These are phyloP conservation scores for Candida broadrunensis DNA, from an alignment of 805 yeast species.

Conservation along the genomic window DNA sequence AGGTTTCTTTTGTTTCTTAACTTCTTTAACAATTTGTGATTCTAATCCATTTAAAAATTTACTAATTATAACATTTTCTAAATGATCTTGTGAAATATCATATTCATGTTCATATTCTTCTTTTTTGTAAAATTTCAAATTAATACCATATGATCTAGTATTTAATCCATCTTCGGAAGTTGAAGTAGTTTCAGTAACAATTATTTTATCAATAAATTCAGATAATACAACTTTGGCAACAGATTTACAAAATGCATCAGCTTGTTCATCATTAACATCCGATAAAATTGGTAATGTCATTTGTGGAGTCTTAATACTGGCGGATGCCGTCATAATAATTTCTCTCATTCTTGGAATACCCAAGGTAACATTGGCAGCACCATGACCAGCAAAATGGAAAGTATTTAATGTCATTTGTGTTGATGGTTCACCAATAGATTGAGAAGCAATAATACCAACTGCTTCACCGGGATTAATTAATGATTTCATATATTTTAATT, in stretches of 20 bases:
- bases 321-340: slow-evolving; percentile 98
- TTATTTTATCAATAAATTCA: slow-evolving; percentile 81
- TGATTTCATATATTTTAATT: slow-evolving; percentile 95
- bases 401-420: slow-evolving; percentile 98
- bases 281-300: slow-evolving; percentile 86
- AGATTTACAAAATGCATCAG: slow-evolving; percentile 90
- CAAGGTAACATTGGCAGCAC: slow-evolving; percentile 98
- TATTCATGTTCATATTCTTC: slow-evolving; percentile 83
- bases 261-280: slow-evolving; percentile 81
- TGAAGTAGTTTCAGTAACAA: slow-evolving; percentile 87
- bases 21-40: slow-evolving; percentile 69
- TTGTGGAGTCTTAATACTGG: slow-evolving; percentile 96
- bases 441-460: slow-evolving; percentile 97
- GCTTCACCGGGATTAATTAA: slow-evolving; percentile 95
- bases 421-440: slow-evolving; percentile 98
- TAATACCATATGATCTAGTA: slow-evolving; percentile 71
- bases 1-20: slow-evolving; percentile 71
- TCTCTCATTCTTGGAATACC: slow-evolving; percentile 99
- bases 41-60: slow-evolving; percentile 73
- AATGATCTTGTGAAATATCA: slow-evolving; percentile 76
- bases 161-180: slow-evolving; percentile 44
- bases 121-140: slow-evolving; percentile 69
- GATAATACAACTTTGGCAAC: slow-evolving; percentile 81
- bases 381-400: slow-evolving; percentile 99
- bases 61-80: slow-evolving; percentile 64